Percentiles rank a stretch among this genome's conserved stretches.
Conservation (phyloP, 192 early-diverging fungal species). For the Linnemannia elongata region DNA sequence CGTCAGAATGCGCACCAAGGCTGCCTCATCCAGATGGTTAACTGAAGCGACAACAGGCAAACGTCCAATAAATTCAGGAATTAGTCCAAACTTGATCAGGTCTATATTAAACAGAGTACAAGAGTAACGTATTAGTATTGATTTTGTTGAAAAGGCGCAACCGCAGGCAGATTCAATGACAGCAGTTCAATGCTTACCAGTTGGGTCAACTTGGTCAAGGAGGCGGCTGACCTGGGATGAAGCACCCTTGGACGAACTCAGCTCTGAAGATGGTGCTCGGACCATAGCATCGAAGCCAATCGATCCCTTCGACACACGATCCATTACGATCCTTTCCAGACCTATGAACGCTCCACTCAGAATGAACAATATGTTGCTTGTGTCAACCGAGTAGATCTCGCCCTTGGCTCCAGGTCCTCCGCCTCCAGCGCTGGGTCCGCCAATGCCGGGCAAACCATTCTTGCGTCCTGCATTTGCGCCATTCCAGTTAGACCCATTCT, state of each 20-base stretch:
- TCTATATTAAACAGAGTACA: constrained; percentile 55
- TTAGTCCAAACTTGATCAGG: constrained; percentile 87
- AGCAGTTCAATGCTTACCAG: constrained; percentile 16
- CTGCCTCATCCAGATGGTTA: constrained; percentile 72
- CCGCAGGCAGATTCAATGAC: background rate
- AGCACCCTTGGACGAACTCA: constrained; percentile 30
- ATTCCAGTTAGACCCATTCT: constrained; percentile 69
- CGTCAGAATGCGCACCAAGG: constrained; percentile 79
- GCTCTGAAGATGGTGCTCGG: constrained; percentile 49
- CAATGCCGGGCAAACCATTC: constrained; percentile 42
- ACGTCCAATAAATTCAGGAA: constrained; percentile 93
- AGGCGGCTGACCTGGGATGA: constrained; percentile 39
- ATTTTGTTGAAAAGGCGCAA: background rate
- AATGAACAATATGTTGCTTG: constrained; percentile 92
- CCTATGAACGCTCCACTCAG: constrained; percentile 92
- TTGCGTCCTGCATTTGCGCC: constrained; percentile 36
- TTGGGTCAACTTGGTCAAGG: constrained; percentile 42
- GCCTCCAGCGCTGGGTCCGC: constrained; percentile 40
- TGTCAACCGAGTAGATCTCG: constrained; percentile 89
- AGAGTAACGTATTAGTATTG: background rate
- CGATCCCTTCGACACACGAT: constrained; percentile 82
- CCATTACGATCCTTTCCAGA: constrained; percentile 83
- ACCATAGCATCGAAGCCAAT: constrained; percentile 84
- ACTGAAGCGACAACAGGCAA: constrained; percentile 88
- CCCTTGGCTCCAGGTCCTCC: constrained; percentile 67